Conservation (phyloP, 106 monocot species). For the Allium cepa region DNA sequence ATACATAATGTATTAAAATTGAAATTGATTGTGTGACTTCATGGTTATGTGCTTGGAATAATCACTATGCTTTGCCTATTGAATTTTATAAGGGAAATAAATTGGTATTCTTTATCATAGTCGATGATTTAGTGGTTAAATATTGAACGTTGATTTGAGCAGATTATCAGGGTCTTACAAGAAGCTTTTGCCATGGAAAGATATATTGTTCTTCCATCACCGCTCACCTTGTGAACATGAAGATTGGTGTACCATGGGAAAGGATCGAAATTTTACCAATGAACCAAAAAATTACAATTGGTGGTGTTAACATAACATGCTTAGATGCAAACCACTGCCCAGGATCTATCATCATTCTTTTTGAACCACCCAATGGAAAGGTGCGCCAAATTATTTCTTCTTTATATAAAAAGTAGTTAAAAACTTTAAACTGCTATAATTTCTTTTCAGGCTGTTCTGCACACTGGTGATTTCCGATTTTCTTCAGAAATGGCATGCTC, state of each 20-base stretch:
- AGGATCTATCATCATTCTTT: constrained; percentile 87
- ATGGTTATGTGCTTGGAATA: too few species aligned
- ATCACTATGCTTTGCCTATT: too few species aligned
- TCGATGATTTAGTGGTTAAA: too few species aligned
- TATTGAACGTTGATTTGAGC: constrained; percentile 1
- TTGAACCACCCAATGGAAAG: constrained; percentile 91
- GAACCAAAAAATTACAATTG: constrained; percentile 60
- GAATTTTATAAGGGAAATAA: too few species aligned
- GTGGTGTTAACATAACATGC: constrained; percentile 63
- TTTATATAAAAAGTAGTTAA: background rate
- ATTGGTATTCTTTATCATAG: too few species aligned
- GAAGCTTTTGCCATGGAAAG: constrained; percentile 83
- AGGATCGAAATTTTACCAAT: constrained; percentile 70
- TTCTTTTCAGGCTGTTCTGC: constrained; percentile 62
- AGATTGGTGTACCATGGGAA: constrained; percentile 86
- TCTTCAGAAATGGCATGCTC: constrained; percentile 65
- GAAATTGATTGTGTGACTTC: too few species aligned
- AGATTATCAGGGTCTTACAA: constrained; percentile 99
- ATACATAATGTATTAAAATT: too few species aligned
- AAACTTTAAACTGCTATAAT: background rate
- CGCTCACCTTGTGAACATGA: constrained; percentile 77
- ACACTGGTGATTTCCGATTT: constrained; percentile 96
- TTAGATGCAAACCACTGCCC: constrained; percentile 99
- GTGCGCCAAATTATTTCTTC: constrained; percentile 24
- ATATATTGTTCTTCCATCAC: constrained; percentile 96